Evolutionary conservation across 225 moss, liverwort and hornwort genomes (phyloP).

Genomic region (Polytrichum commune): DNA sequence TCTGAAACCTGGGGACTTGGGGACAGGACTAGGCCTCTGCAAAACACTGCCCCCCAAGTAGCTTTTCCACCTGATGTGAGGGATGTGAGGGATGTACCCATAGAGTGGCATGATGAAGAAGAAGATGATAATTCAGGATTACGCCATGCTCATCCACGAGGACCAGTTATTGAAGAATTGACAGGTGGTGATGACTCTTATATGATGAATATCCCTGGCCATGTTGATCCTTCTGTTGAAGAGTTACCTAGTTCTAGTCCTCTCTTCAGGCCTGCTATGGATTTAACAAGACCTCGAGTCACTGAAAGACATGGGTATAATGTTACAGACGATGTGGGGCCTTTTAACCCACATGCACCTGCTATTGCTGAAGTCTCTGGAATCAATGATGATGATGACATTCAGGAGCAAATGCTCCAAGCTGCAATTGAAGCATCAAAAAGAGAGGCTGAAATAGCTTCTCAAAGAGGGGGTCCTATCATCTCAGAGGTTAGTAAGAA

Average conservation of each 20-base stretch:
- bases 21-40: slow-evolving; percentile 11
- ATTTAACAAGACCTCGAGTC: slow-evolving; percentile 21
- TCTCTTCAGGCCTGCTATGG: slow-evolving; percentile 29
- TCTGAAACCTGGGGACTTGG: background rate
- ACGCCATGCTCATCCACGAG: slow-evolving; percentile 10
- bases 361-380: slow-evolving; percentile 55
- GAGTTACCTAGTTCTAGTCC: slow-evolving; percentile 40
- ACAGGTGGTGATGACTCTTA: slow-evolving; percentile 25
- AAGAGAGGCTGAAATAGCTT: slow-evolving; percentile 46
- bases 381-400: slow-evolving; percentile 41
- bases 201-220: slow-evolving; percentile 20
- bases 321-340: slow-evolving; percentile 27
- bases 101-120: slow-evolving; percentile 37
- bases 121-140: slow-evolving; percentile 30
- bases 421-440: slow-evolving; percentile 63
- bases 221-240: slow-evolving; percentile 35
- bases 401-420: slow-evolving; percentile 62
- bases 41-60: slow-evolving; percentile 19
- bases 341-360: slow-evolving; percentile 51
- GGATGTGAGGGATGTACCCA: slow-evolving; percentile 38
- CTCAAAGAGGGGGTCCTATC: slow-evolving; percentile 23
- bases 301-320: slow-evolving; percentile 16
- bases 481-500: slow-evolving; percentile 22
- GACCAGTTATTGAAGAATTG: slow-evolving; percentile 49
- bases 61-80: slow-evolving; percentile 32